These are phyloP conservation scores for Aleurites moluccanus DNA, from an alignment of 441 rosid species.

Conservation along the genomic window DNA sequence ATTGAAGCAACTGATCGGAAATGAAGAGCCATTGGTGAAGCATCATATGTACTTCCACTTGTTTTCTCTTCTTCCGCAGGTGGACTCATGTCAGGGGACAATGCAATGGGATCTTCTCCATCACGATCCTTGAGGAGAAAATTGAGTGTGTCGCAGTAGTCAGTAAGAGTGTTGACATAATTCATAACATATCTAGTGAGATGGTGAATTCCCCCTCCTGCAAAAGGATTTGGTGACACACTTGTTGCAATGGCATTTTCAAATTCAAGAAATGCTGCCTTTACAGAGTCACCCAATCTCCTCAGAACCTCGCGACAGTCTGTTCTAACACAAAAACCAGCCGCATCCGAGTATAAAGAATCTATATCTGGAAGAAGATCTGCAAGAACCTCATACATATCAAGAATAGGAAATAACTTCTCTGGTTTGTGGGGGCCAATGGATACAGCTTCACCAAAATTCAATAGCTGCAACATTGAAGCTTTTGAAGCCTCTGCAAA, in stretches of 20 bases:
- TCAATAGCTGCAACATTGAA: slow-evolving; percentile 70
- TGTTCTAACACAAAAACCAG: slow-evolving; percentile 48
- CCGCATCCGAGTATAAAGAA: slow-evolving; percentile 48
- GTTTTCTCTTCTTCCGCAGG: slow-evolving; percentile 40
- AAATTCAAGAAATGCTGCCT: slow-evolving; percentile 67
- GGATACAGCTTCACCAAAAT: slow-evolving; percentile 82
- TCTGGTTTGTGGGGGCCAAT: slow-evolving; percentile 77
- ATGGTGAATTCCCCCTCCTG: slow-evolving; percentile 75
- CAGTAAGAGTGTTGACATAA: slow-evolving; percentile 60
- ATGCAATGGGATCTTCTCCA: slow-evolving; percentile 30
- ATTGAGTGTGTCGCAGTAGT: slow-evolving; percentile 59
- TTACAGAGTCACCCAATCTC: slow-evolving; percentile 65
- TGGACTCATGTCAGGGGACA: slow-evolving; percentile 41
- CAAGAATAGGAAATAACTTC: slow-evolving; percentile 69
- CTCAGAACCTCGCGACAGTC: slow-evolving; percentile 62
- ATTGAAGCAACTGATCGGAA: slow-evolving; percentile 56
- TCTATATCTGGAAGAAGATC: slow-evolving; percentile 70
- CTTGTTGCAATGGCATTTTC: slow-evolving; percentile 63
- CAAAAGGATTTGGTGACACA: slow-evolving; percentile 53
- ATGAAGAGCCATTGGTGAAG: slow-evolving; percentile 47
- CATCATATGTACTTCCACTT: slow-evolving; percentile 28
- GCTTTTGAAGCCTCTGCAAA: slow-evolving; percentile 72
- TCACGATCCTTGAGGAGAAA: slow-evolving; percentile 53
- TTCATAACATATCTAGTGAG: slow-evolving; percentile 85
- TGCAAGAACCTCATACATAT: slow-evolving; percentile 74